phyloP scores from a whole-genome alignment of 805 yeast species.

The Yarrowia osloensis region DNA sequence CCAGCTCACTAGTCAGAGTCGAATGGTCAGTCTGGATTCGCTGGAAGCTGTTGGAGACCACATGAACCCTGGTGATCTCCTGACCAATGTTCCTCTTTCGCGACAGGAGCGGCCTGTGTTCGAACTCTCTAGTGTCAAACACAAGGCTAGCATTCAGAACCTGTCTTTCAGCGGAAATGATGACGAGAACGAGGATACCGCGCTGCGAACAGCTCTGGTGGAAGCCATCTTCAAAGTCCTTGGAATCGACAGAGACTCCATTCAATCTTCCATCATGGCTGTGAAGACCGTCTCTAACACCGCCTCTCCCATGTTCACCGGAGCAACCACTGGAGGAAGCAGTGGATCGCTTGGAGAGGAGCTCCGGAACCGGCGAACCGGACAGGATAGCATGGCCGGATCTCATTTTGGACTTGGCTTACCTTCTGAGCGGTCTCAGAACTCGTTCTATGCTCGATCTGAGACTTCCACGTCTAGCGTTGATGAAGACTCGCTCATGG shows the following conservation, averaged over 20 bases:
- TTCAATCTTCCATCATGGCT: constrained; percentile 14
- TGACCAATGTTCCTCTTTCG: constrained; percentile 70
- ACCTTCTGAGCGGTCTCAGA: neutral
- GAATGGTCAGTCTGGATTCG: constrained; percentile 31
- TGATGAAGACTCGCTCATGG: constrained; percentile 37
- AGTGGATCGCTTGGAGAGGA: constrained; percentile 12
- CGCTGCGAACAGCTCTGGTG: constrained; percentile 62
- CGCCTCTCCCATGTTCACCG: constrained; percentile 27
- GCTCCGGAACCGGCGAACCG: constrained; percentile 21
- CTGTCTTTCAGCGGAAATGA: constrained; percentile 39
- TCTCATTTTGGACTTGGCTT: neutral
- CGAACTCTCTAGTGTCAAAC: neutral
- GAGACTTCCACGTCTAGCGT: constrained; percentile 13
- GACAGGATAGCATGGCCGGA: neutral
- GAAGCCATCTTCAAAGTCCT: constrained; percentile 69
- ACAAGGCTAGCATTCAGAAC: constrained; percentile 14
- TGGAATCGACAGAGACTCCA: constrained; percentile 55
- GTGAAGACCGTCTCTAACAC: constrained; percentile 9
- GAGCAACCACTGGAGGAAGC: neutral
- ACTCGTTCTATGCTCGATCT: constrained; percentile 9
- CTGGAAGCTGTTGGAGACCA: constrained; percentile 39
- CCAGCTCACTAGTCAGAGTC: neutral
- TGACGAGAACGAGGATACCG: constrained; percentile 71
- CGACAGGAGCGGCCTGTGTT: constrained; percentile 32
- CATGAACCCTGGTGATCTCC: constrained; percentile 79